phyloP scores from a whole-genome alignment of 2,329 filamentous ascomycete species.

The Colletotrichum tanaceti region DNA sequence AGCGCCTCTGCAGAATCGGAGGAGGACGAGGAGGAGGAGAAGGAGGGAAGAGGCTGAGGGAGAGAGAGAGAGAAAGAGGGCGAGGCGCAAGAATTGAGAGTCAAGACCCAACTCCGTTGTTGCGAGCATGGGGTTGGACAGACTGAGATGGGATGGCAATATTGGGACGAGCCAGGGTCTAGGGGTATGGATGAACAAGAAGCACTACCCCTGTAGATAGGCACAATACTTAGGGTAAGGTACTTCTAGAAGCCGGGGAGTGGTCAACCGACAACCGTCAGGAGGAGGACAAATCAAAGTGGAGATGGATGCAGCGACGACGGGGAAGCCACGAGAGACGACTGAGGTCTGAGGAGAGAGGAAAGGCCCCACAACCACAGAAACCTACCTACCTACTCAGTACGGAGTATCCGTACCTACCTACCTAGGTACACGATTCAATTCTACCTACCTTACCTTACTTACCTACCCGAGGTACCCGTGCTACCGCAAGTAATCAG shows the following conservation, averaged over 20 bases:
- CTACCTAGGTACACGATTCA: neutral
- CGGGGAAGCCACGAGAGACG: slow-evolving; percentile 50
- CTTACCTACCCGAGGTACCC: neutral
- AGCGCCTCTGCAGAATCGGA: slow-evolving; percentile 20
- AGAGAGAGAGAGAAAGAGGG: slow-evolving; percentile 9
- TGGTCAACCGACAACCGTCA: neutral
- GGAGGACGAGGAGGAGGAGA: slow-evolving; percentile 9
- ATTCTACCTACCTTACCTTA: neutral
- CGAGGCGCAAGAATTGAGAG: slow-evolving; percentile 25
- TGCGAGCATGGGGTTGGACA: slow-evolving; percentile 35
- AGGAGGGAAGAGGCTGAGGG: slow-evolving; percentile 17
- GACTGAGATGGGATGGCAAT: slow-evolving; percentile 38
- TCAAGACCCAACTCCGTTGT: slow-evolving; percentile 23
- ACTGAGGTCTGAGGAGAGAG: slow-evolving; percentile 1
- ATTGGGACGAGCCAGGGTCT: slow-evolving; percentile 25
- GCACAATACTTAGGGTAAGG: too few relatives aligned
- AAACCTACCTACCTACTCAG: slow-evolving; percentile 43
- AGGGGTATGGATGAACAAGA: slow-evolving; percentile 22
- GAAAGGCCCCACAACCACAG: slow-evolving; percentile 46
- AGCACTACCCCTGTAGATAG: too few relatives aligned
- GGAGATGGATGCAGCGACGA: slow-evolving; percentile 42
- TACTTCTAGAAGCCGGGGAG: too few relatives aligned
- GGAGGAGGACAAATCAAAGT: neutral
- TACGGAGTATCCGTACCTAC: too few relatives aligned
- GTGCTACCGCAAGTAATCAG: too few relatives aligned